Conservation (phyloP, 73 alveolate genomes). For the Paramecium sexaurelia region DNA sequence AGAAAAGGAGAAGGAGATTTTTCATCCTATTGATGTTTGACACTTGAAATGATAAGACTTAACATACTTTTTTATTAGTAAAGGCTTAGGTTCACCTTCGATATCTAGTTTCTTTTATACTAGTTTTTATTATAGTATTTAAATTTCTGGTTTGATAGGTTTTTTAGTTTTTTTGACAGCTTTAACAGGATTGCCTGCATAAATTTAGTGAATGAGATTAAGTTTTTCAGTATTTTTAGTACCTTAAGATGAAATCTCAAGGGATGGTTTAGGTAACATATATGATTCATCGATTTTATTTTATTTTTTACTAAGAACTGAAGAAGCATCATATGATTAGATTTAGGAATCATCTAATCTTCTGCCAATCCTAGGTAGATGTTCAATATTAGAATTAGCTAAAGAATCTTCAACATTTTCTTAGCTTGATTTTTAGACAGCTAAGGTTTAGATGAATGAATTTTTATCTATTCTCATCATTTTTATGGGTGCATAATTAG, state of each 20-base stretch:
- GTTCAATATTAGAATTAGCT: neutral
- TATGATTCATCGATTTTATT: neutral
- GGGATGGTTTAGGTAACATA: neutral
- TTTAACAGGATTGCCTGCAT: neutral
- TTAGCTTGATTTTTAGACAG: constrained; percentile 51
- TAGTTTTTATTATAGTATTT: neutral
- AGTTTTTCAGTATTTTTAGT: neutral
- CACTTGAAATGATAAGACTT: neutral
- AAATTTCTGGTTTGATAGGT: constrained; percentile 10
- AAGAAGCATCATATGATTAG: neutral
- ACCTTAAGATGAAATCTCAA: neutral
- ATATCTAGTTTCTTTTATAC: constrained; percentile 33
- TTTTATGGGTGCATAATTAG: constrained; percentile 79
- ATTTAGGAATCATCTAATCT: constrained; percentile 39
- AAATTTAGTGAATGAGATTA: constrained; percentile 1
- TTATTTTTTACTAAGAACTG: neutral
- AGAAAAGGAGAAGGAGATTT: constrained; percentile 20
- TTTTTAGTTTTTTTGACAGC: neutral
- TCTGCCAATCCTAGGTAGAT: constrained; percentile 48
- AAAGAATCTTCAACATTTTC: constrained; percentile 47
- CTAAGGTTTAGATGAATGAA: constrained; percentile 58
- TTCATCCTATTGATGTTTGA: neutral
- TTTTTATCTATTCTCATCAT: constrained; percentile 60
- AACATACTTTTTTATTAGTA: constrained; percentile 13
- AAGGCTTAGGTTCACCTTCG: constrained; percentile 48